Base-by-base conservation (phyloP, 1,284 basidiomycete species). In the Singerocomus inundabilis region DNA sequence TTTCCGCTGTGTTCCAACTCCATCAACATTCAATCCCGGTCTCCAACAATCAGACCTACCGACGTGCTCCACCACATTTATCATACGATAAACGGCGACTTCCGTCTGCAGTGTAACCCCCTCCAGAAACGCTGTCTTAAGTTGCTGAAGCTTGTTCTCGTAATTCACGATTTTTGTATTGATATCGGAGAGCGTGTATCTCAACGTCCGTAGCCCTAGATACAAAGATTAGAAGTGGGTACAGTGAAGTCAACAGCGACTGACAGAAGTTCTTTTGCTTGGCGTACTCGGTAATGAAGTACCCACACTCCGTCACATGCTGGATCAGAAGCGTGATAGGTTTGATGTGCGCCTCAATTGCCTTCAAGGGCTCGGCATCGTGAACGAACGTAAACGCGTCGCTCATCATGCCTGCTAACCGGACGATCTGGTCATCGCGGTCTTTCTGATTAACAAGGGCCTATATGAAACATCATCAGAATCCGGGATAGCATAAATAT, bases 381-480 rank as follows among this genome's bases (percentile, higher is more conserved):
- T 39, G 30, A 24, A 50, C 33, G 29, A 49, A 49, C 2, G 28
- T 4, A 7, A 44, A 52, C 7, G 37, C 28, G 2, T 37, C 34
- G 6, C 29, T 31, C 49, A 50, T 48, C 9, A 11, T 49, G 2
- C 34, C 10, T 5, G 28, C 39, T 15, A 51, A 26, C 6, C 35
- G 30, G 13, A 42, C 4, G 21, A 45, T 35, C 28, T 5, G 30
- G 31, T 34, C 26, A 9, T 49, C 48, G 4, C 42, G 31, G 16
- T 49, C 16, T 37, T 48, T 8, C 7, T 51, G 49, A 30, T 38
- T 38, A 6, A 42, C 16, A 15, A 49, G 37, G n/a, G 24, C 25
- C 46, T 48, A 10, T 2, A 21, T 21, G 13, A 24, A 24, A 24
- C 8, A 24, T 24, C 21, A 0, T 21, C 35, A 24, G 13, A 2